A percentile compares a stretch with the other conserved stretches of the same genome.
phyloP scores from a whole-genome alignment of 2,329 filamentous ascomycete species.

The Exophiala bonariae region DNA sequence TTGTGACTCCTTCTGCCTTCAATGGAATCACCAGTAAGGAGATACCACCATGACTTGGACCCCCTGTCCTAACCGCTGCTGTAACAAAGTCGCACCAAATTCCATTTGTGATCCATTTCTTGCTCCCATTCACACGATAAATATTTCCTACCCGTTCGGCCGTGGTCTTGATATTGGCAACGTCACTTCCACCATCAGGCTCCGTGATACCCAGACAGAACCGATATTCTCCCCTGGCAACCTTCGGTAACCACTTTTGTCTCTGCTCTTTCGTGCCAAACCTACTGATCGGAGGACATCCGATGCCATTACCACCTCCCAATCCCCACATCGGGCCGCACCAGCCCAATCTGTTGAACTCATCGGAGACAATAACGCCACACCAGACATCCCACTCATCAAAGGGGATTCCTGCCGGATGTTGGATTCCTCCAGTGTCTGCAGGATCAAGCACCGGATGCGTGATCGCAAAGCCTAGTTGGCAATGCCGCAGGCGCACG shows the following conservation, averaged over 20 bases:
- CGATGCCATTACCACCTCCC: slow-evolving; percentile 70
- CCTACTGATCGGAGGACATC: slow-evolving; percentile 68
- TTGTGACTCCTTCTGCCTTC: slow-evolving; percentile 66
- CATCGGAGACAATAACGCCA: slow-evolving; percentile 68
- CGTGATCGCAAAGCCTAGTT: slow-evolving; percentile 66
- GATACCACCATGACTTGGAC: slow-evolving; percentile 64
- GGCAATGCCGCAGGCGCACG: slow-evolving; percentile 64
- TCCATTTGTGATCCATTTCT: slow-evolving; percentile 80
- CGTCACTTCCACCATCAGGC: slow-evolving; percentile 72
- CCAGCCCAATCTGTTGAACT: slow-evolving; percentile 67
- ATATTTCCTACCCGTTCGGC: slow-evolving; percentile 65
- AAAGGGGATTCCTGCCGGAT: slow-evolving; percentile 65
- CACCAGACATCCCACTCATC: slow-evolving; percentile 75
- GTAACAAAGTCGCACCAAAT: slow-evolving; percentile 68
- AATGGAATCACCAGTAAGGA: slow-evolving; percentile 69
- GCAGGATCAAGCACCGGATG: slow-evolving; percentile 68
- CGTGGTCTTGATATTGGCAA: slow-evolving; percentile 70
- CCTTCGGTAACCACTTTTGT: slow-evolving; percentile 65
- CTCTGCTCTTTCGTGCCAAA: slow-evolving; percentile 64
- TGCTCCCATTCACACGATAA: slow-evolving; percentile 71
- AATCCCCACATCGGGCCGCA: slow-evolving; percentile 55
- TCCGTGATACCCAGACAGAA: slow-evolving; percentile 79
- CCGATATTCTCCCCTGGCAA: slow-evolving; percentile 65
- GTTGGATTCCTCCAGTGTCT: slow-evolving; percentile 64
- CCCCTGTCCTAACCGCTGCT: slow-evolving; percentile 75